Evolutionary conservation across 768 basidiomycete genomes (phyloP).

Genomic region (Dioszegia crocea): DNA sequence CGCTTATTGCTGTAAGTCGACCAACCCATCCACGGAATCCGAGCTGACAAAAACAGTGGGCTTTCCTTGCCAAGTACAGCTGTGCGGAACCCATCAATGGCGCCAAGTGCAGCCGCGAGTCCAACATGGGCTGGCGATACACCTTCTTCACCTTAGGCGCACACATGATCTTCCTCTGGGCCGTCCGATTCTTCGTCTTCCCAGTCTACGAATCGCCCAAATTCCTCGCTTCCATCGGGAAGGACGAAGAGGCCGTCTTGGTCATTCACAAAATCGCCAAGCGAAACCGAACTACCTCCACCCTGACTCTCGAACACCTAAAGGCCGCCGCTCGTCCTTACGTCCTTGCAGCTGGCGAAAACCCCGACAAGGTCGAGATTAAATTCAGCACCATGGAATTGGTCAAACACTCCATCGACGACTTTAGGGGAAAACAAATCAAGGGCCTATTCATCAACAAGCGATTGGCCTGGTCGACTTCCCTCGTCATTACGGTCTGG

Average conservation of each 20-base stretch:
- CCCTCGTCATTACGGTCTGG: conserved; percentile 57
- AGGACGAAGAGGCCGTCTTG: conserved; percentile 15
- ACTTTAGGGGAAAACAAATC: conserved; percentile 52
- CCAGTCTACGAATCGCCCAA: conserved; percentile 24
- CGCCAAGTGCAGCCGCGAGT: conserved; percentile 21
- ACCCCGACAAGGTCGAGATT: conserved; percentile 7
- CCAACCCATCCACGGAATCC: conserved; percentile 52
- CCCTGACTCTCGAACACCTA: conserved; percentile 58
- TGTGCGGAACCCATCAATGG: conserved; percentile 8
- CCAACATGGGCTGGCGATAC: conserved; percentile 74
- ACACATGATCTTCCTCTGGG: conserved; percentile 59
- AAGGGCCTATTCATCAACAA: conserved; percentile 61
- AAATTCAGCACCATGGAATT: conserved; percentile 15
- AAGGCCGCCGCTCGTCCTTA: conserved; percentile 19
- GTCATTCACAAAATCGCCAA: conserved; percentile 61
- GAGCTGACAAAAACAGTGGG: conserved; percentile 54
- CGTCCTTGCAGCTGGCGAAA: conserved; percentile 5
- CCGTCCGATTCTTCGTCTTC: conserved; percentile 62
- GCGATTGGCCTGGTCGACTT: conserved; percentile 65
- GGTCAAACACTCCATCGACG: conserved; percentile 12
- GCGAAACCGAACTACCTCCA: conserved; percentile 58
- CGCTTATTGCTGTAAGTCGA: conserved; percentile 60
- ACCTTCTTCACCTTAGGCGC: conserved; percentile 49
- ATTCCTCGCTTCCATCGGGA: conserved; percentile 50
- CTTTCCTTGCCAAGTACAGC: conserved; percentile 18